phyloP scores from a whole-genome alignment of 331 rosid species.

The Malus hybrid region DNA sequence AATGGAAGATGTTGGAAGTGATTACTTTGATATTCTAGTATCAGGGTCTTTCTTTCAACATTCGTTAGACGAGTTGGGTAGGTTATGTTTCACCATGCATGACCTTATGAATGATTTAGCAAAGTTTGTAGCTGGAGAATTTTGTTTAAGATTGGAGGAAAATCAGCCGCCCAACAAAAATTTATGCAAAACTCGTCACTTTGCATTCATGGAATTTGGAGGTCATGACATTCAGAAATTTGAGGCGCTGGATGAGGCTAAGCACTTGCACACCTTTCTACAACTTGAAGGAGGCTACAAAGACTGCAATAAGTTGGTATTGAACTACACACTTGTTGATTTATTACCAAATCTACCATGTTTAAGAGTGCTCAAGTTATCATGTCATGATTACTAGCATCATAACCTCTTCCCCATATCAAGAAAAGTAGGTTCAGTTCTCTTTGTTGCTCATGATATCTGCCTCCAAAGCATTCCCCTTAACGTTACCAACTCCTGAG shows the following conservation, averaged over 20 bases:
- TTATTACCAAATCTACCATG: neutral
- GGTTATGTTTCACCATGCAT: neutral
- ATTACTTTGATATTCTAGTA: neutral
- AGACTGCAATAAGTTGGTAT: no score
- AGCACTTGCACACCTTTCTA: no score
- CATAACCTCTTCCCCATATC: neutral
- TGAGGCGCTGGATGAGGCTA: no score
- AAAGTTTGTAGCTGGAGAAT: neutral
- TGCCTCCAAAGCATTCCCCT: no score
- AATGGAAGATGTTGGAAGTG: neutral
- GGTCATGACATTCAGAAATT: neutral
- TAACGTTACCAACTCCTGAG: neutral
- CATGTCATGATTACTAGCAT: no score
- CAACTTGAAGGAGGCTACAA: no score
- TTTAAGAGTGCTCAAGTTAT: neutral
- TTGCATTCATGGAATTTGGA: neutral
- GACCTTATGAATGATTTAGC: neutral
- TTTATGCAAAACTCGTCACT: neutral
- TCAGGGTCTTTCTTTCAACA: neutral
- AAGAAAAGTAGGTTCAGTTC: neutral
- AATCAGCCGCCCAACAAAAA: neutral
- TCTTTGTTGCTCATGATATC: neutral
- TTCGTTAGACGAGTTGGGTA: no score
- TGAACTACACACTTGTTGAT: no score
- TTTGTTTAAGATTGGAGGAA: neutral